Evolutionary conservation across 2,329 filamentous ascomycete genomes (phyloP).

Genomic region (Colletotrichum melonis): DNA sequence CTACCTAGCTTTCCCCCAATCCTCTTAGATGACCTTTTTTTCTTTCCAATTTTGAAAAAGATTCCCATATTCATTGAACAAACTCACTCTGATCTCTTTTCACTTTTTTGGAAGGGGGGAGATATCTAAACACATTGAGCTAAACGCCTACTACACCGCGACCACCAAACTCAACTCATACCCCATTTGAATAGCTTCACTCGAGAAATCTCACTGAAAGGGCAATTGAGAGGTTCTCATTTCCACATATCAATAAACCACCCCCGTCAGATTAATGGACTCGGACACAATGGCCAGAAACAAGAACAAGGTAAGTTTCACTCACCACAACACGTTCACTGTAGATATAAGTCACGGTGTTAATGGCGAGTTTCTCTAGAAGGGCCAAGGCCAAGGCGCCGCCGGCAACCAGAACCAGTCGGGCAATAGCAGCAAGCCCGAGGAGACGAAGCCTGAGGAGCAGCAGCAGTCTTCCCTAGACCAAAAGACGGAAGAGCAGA

Average conservation of each 20-base stretch:
- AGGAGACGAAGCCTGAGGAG: conserved; percentile 14
- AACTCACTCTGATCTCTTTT: background rate
- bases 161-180: background rate
- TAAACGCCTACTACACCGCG: background rate
- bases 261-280: conserved; percentile 15
- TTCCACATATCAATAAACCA: background rate
- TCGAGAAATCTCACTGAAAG: background rate
- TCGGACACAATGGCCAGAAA: conserved; percentile 34
- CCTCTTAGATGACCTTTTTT: background rate
- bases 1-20: background rate
- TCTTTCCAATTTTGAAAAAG: background rate
- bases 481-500: conserved; percentile 23
- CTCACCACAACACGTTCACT: background rate
- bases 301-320: conserved; percentile 33
- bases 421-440: conserved; percentile 24
- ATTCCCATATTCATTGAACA: background rate
- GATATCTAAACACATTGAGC: background rate
- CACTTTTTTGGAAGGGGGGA: background rate
- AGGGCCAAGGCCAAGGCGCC: conserved; percentile 15
- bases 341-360: background rate
- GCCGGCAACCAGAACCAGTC: conserved; percentile 9
- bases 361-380: too few relatives aligned
- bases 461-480: conserved; percentile 5
- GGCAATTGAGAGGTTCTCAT: background rate
- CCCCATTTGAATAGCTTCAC: background rate